Evolutionary conservation across 371 early-diverging fungal genomes (phyloP).

Genomic region (Mucor sp.): DNA sequence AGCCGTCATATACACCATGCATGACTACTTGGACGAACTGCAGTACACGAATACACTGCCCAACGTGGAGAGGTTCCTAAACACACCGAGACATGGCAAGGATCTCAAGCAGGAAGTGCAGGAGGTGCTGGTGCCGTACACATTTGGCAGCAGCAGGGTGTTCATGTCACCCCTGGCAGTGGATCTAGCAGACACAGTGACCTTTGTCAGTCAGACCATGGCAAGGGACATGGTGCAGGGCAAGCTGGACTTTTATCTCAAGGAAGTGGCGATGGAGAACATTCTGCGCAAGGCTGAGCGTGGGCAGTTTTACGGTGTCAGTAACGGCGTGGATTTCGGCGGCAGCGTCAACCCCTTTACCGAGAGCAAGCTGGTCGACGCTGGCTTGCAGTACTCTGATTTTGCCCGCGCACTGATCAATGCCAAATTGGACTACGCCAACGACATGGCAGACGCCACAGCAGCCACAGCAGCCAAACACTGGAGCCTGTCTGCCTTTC

Average conservation of each 20-base stretch:
- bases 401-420: constrained; percentile 31
- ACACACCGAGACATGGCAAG: constrained; percentile 3
- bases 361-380: constrained; percentile 32
- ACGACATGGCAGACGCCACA: not conserved
- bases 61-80: constrained; percentile 58
- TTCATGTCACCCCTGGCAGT: constrained; percentile 64
- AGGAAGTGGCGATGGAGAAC: constrained; percentile 62
- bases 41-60: constrained; percentile 55
- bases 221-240: constrained; percentile 66
- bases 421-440: constrained; percentile 7
- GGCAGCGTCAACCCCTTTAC: constrained; percentile 57
- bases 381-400: constrained; percentile 45
- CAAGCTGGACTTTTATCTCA: constrained; percentile 57
- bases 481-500: constrained; percentile 26
- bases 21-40: constrained; percentile 65
- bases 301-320: constrained; percentile 62
- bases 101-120: constrained; percentile 8
- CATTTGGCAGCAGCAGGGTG: constrained; percentile 48
- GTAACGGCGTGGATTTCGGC: constrained; percentile 61
- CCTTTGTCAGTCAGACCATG: constrained; percentile 63
- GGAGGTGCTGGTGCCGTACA: constrained; percentile 32
- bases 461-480: not conserved
- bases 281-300: constrained; percentile 51
- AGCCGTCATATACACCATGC: constrained; percentile 66
- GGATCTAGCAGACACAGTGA: constrained; percentile 57